phyloP scores from a whole-genome alignment of 2,329 filamentous ascomycete species.

The Aspergillus neotritici region DNA sequence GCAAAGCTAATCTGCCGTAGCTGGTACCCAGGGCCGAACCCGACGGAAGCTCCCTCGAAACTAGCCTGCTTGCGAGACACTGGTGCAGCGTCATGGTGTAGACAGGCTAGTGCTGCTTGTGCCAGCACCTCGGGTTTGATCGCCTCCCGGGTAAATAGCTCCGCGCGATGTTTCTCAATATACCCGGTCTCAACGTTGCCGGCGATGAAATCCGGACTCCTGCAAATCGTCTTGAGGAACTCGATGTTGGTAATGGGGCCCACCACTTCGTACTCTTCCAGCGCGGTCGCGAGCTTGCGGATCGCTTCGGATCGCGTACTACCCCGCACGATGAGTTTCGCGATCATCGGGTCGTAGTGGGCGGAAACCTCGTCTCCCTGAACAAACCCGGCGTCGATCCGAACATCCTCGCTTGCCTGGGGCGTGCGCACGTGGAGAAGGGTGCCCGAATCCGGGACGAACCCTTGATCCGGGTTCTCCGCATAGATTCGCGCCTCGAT shows the following conservation, averaged over 20 bases:
- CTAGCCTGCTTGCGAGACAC: constrained; percentile 19
- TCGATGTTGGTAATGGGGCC: constrained; percentile 94
- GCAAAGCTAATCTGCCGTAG: constrained; percentile 57
- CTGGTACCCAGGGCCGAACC: constrained; percentile 60
- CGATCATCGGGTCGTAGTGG: constrained; percentile 98
- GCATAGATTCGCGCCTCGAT: constrained; percentile 97
- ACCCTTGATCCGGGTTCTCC: constrained; percentile 84
- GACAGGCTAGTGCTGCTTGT: constrained; percentile 76
- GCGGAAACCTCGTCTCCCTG: constrained; percentile 88
- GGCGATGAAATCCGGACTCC: constrained; percentile 71
- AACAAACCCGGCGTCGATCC: constrained; percentile 90
- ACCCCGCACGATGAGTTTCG: constrained; percentile 89
- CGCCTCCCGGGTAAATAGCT: constrained; percentile 63
- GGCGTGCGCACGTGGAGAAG: constrained; percentile 79
- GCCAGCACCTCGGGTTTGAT: constrained; percentile 70
- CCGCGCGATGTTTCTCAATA: constrained; percentile 78
- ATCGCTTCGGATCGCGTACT: constrained; percentile 73
- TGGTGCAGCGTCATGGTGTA: constrained; percentile 45
- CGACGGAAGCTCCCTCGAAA: constrained; percentile 36
- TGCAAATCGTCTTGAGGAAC: constrained; percentile 84
- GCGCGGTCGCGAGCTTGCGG: constrained; percentile 70
- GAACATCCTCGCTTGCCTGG: constrained; percentile 61
- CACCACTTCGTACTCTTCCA: constrained; percentile 87
- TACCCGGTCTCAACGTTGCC: constrained; percentile 95
- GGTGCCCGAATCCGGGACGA: constrained; percentile 88